phyloP scores from a whole-genome alignment of 192 early-diverging fungal species.

The Linnemannia elongata region DNA sequence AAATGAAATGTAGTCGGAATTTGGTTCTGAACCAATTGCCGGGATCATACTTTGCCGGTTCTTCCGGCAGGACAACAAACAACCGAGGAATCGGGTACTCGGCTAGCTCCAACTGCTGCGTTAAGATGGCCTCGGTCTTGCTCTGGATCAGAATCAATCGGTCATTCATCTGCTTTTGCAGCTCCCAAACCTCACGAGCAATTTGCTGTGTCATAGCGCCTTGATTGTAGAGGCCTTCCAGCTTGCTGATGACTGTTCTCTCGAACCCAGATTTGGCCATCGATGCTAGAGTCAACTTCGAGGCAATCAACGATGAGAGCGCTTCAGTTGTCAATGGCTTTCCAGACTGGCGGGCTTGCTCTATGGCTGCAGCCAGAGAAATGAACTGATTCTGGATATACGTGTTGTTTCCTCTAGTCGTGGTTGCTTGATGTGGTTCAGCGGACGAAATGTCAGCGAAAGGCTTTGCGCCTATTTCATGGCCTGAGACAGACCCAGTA shows the following conservation, averaged over 20 bases:
- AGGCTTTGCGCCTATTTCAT: not conserved
- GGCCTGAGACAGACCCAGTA: not conserved
- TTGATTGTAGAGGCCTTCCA: constrained; percentile 17
- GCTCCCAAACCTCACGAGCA: constrained; percentile 9
- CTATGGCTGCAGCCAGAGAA: not conserved
- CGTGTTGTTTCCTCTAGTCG: not conserved
- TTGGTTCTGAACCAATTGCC: not conserved
- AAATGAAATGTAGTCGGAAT: constrained; percentile 4
- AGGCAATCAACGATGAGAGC: not conserved
- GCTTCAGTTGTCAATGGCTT: constrained; percentile 9
- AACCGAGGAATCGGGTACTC: constrained; percentile 22
- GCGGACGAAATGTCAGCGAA: not conserved
- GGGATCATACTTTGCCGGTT: not conserved
- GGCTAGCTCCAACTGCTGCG: constrained; percentile 6
- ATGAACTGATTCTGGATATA: constrained; percentile 11
- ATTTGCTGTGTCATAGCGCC: constrained; percentile 15
- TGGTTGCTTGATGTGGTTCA: not conserved
- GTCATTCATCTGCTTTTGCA: constrained; percentile 13
- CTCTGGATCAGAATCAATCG: constrained; percentile 16
- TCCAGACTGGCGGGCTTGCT: not conserved
- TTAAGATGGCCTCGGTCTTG: constrained; percentile 10
- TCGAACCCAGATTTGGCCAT: constrained; percentile 1
- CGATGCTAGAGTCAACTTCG: not conserved
- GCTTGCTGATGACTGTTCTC: constrained; percentile 18
- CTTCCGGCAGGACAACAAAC: constrained; percentile 16